Conservation (phyloP, 495 filamentous ascomycete genomes). For the Parmelia sp. region DNA sequence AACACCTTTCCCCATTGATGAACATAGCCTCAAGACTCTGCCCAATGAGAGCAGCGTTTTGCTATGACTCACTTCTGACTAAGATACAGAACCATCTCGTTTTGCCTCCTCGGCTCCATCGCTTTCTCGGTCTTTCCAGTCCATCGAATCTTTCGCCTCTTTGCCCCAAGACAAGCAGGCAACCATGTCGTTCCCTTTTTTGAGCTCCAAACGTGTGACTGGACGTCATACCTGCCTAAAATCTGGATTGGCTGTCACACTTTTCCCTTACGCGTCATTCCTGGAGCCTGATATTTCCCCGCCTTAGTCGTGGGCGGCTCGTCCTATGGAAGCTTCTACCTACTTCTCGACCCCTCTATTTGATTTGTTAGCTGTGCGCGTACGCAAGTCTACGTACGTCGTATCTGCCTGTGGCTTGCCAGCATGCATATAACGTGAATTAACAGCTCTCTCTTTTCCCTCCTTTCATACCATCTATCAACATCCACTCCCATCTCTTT, state of each 20-base stretch:
- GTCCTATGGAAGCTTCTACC: constrained; percentile 13
- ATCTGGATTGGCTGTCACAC: background rate
- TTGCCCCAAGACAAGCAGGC: too few relatives aligned
- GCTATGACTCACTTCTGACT: background rate
- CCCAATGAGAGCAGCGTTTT: background rate
- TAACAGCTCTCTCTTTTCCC: constrained; percentile 12
- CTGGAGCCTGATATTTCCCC: constrained; percentile 16
- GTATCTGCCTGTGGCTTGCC: constrained; percentile 24
- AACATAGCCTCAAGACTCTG: too few relatives aligned
- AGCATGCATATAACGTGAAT: constrained; percentile 25
- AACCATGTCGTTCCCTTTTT: background rate
- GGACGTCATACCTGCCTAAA: background rate
- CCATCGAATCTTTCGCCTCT: background rate
- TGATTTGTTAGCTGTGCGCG: constrained; percentile 8
- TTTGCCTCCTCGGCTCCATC: background rate
- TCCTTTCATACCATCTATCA: constrained; percentile 14
- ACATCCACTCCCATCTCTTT: constrained; percentile 2
- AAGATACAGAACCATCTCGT: background rate
- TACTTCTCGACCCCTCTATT: constrained; percentile 15
- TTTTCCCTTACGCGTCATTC: constrained; percentile 10
- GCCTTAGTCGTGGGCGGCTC: background rate
- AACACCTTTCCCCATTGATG: too few relatives aligned
- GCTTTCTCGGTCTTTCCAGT: background rate
- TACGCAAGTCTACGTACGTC: constrained; percentile 21
- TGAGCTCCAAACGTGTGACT: background rate